These are phyloP conservation scores for Pyrrhoderma lamaoense DNA, from an alignment of 1,284 basidiomycete genomes.

Conservation along the genomic window DNA sequence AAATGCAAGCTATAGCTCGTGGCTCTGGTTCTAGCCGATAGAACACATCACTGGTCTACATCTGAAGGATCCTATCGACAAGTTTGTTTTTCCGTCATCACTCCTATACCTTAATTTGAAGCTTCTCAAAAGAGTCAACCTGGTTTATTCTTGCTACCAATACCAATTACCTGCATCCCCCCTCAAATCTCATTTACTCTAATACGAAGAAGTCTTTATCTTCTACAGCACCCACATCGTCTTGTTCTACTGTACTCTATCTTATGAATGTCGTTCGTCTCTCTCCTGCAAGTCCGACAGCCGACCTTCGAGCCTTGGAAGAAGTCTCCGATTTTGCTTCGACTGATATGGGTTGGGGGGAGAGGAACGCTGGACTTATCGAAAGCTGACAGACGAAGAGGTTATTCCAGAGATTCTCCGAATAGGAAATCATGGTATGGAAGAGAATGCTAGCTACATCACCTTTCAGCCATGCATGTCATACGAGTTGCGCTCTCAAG, in stretches of 20 bases:
- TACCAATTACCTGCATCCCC: not conserved
- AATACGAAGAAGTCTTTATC: too few relatives aligned
- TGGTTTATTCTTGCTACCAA: conserved; percentile 5
- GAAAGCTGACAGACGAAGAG: conserved; percentile 39
- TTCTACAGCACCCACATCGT: not conserved
- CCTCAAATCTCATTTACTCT: too few relatives aligned
- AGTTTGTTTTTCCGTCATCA: conserved; percentile 6
- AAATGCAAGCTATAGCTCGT: not conserved
- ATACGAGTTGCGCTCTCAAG: conserved; percentile 42
- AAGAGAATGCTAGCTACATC: conserved; percentile 39
- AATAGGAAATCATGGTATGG: conserved; percentile 27
- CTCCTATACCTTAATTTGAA: conserved; percentile 5
- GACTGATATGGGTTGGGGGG: conserved; percentile 54
- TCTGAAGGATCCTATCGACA: conserved; percentile 13
- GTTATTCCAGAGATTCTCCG: conserved; percentile 41
- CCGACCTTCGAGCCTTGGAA: conserved; percentile 41
- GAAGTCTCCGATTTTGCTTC: conserved; percentile 45
- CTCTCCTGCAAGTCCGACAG: conserved; percentile 37
- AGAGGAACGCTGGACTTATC: conserved; percentile 48
- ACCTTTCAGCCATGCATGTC: conserved; percentile 54
- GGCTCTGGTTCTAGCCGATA: conserved; percentile 11
- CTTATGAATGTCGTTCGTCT: conserved; percentile 34
- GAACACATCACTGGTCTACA: conserved; percentile 7
- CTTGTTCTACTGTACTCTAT: conserved; percentile 9
- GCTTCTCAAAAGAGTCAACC: conserved; percentile 9